phyloP scores from a whole-genome alignment of 208 protist genomes.

The Wallacemonas rigidus region DNA sequence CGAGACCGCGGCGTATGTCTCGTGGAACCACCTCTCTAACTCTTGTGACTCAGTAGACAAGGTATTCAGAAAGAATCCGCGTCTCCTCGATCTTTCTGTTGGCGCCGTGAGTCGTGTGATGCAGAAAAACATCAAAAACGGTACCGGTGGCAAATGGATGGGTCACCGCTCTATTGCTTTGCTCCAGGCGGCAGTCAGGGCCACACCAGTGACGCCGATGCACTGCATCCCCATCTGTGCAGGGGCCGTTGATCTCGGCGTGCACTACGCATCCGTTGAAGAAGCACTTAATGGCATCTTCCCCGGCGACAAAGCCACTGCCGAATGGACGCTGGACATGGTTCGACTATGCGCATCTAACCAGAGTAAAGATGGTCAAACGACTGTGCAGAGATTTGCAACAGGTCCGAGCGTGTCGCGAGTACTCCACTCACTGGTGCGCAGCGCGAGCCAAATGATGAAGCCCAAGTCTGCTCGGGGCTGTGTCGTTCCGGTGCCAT shows the following conservation, averaged over 20 bases:
- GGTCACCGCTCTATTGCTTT: conserved; percentile 58
- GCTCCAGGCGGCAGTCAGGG: conserved; percentile 25
- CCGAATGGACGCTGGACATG: conserved; percentile 46
- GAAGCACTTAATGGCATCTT: conserved; percentile 40
- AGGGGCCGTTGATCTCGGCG: conserved; percentile 49
- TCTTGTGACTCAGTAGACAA: conserved; percentile 10
- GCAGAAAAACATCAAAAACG: conserved; percentile 20
- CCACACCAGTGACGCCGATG: conserved; percentile 31
- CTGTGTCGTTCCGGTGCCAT: conserved; percentile 31
- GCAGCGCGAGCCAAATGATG: conserved; percentile 1
- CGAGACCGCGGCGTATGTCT: conserved; percentile 42
- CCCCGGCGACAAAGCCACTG: conserved; percentile 18
- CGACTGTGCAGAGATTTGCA: not conserved
- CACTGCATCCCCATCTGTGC: conserved; percentile 53
- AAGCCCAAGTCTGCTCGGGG: not conserved
- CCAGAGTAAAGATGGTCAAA: not conserved
- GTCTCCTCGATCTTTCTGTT: conserved; percentile 28
- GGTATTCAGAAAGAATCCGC: conserved; percentile 28
- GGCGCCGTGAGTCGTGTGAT: conserved; percentile 45
- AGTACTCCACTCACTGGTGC: not conserved
- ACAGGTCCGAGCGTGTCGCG: not conserved
- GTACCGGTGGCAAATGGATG: conserved; percentile 44
- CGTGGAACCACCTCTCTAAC: conserved; percentile 72
- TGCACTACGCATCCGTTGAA: conserved; percentile 56
- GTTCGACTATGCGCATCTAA: conserved; percentile 30